A percentile compares a stretch with the other conserved stretches of the same genome.
phyloP scores from a whole-genome alignment of 2,329 filamentous ascomycete genomes.

The Neocucurbitaria cava region DNA sequence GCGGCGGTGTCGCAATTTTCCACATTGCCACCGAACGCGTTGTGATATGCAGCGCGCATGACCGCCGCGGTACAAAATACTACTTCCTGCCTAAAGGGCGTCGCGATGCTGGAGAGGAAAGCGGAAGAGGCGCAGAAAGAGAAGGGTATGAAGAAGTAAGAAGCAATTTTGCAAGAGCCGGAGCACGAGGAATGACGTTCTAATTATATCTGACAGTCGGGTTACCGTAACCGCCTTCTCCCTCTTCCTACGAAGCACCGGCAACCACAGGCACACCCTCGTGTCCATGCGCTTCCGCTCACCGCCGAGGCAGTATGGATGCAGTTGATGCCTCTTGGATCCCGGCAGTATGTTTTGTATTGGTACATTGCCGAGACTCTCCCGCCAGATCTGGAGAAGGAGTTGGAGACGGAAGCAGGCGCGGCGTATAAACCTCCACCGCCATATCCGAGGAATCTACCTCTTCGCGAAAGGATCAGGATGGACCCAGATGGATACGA shows the following conservation, averaged over 20 bases:
- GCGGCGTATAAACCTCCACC: slow-evolving; percentile 49
- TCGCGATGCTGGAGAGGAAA: slow-evolving; percentile 56
- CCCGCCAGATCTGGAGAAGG: slow-evolving; percentile 45
- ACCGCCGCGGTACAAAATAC: slow-evolving; percentile 41
- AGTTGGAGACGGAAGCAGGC: slow-evolving; percentile 26
- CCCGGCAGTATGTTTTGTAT: slow-evolving; percentile 54
- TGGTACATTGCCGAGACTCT: slow-evolving; percentile 59
- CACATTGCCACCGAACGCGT: slow-evolving; percentile 55
- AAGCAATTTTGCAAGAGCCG: background rate
- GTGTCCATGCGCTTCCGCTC: slow-evolving; percentile 28
- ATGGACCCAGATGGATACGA: slow-evolving; percentile 53
- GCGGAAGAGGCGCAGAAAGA: slow-evolving; percentile 51
- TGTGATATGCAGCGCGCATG: slow-evolving; percentile 56
- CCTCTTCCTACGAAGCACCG: slow-evolving; percentile 54
- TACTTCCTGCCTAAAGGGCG: slow-evolving; percentile 60
- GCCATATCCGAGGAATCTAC: slow-evolving; percentile 45
- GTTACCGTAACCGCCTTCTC: slow-evolving; percentile 58
- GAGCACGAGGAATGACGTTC: background rate
- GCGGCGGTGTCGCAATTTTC: slow-evolving; percentile 58
- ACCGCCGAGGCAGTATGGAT: slow-evolving; percentile 56
- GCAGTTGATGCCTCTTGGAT: slow-evolving; percentile 50
- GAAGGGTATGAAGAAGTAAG: slow-evolving; percentile 59
- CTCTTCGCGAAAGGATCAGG: slow-evolving; percentile 47
- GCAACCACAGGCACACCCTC: slow-evolving; percentile 51
- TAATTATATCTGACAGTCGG: slow-evolving; percentile 40